These are phyloP conservation scores for Rubus idaeus DNA, from an alignment of 306 rosid species.

Conservation along the genomic window DNA sequence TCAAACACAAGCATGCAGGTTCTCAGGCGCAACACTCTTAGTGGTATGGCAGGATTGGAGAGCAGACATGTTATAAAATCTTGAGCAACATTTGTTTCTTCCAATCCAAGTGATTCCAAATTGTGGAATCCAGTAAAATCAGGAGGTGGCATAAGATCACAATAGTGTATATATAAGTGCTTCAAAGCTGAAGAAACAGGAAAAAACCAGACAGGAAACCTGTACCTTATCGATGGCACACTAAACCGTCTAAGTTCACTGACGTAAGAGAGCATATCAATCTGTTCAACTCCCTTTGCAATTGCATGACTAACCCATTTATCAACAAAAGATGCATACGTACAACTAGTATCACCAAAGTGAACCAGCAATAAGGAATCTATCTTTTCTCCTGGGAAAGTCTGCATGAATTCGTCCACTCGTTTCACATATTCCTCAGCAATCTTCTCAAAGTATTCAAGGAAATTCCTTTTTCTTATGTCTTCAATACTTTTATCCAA, in stretches of 20 bases:
- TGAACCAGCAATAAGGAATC: not conserved
- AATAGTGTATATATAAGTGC: not conserved
- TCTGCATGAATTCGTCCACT: not conserved
- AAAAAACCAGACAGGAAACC: not conserved
- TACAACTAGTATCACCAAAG: not conserved
- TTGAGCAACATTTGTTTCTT: not conserved
- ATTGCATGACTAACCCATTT: not conserved
- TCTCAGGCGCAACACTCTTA: not conserved
- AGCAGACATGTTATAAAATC: not conserved
- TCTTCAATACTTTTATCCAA: not conserved
- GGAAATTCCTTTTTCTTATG: not conserved
- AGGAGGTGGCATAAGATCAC: not conserved
- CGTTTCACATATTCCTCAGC: not conserved
- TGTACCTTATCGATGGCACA: too few species aligned
- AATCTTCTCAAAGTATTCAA: not conserved
- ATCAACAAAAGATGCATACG: not conserved
- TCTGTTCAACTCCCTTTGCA: not conserved
- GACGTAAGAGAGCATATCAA: not conserved
- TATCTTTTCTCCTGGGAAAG: not conserved
- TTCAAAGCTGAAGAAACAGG: not conserved
- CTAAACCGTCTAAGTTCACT: too few species aligned
- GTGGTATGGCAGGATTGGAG: not conserved
- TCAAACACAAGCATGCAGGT: not conserved
- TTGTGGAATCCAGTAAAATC: not conserved
- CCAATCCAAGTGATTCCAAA: not conserved